Percentiles rank a stretch among this genome's conserved stretches.
Evolutionary conservation across 140 eudicot genomes (phyloP).

Genomic region (Stevia rebaudiana): DNA sequence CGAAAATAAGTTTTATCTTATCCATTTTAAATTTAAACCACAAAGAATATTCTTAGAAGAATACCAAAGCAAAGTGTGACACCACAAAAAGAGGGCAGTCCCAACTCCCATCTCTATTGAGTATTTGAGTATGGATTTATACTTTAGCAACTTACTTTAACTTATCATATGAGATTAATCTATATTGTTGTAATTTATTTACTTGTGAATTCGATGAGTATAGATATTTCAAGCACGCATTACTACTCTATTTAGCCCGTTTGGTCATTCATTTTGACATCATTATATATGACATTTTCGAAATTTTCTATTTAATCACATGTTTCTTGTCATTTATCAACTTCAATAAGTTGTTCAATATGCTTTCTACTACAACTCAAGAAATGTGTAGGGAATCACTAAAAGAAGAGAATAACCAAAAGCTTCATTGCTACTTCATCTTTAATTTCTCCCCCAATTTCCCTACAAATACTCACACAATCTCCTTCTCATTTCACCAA

Average conservation of each 20-base stretch:
- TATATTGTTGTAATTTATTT: too few species aligned
- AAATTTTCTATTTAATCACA: background rate
- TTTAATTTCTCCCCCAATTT: background rate
- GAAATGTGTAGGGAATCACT: constrained; percentile 24
- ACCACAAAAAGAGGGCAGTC: background rate
- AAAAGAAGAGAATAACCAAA: constrained; percentile 27
- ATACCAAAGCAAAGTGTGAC: constrained; percentile 26
- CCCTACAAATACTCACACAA: constrained; percentile 21
- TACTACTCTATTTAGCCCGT: background rate
- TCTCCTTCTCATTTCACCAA: background rate
- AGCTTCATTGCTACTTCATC: constrained; percentile 24
- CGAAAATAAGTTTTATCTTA: background rate
- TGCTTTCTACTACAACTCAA: constrained; percentile 28
- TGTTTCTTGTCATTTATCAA: background rate
- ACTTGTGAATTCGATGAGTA: too few species aligned
- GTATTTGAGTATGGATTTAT: background rate
- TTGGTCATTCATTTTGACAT: background rate
- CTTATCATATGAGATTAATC: background rate
- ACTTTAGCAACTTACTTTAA: background rate
- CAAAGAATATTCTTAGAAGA: constrained; percentile 22
- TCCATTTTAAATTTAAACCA: background rate
- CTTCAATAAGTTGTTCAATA: constrained; percentile 12
- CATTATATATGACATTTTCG: too few species aligned
- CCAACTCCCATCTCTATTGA: background rate
- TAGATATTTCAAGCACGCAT: too few species aligned